These are phyloP conservation scores for Monarda citriodora DNA, from an alignment of 305 asterid species.

Conservation along the genomic window DNA sequence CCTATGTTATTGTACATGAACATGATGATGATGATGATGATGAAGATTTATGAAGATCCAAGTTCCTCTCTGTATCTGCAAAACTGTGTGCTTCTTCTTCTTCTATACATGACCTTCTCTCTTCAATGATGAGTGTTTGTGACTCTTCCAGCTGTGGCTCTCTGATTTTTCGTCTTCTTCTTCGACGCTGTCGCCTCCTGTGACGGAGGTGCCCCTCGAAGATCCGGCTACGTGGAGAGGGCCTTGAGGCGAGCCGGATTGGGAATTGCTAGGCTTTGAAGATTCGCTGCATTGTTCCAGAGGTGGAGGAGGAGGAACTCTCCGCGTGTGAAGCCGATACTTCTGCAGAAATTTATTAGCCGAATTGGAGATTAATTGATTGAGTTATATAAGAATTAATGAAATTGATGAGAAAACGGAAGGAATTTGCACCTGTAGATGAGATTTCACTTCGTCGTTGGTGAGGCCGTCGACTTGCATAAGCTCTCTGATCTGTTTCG, in stretches of 20 bases:
- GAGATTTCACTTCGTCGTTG: conserved; percentile 93
- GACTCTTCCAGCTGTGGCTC: conserved; percentile 56
- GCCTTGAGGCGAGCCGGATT: conserved; percentile 74
- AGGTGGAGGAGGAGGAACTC: conserved; percentile 29
- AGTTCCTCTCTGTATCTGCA: conserved; percentile 24
- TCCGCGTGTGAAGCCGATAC: conserved; percentile 70
- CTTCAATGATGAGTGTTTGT: conserved; percentile 17
- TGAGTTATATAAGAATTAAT: not conserved
- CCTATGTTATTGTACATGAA: conserved; percentile 27
- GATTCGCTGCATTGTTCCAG: conserved; percentile 54
- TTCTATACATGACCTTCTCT: conserved; percentile 17
- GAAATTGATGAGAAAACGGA: not conserved
- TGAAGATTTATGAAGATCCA: not conserved
- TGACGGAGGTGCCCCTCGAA: conserved; percentile 49
- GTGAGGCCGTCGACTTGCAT: conserved; percentile 96
- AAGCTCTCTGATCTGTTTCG: conserved; percentile 90
- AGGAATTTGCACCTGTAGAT: conserved; percentile 58
- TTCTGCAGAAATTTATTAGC: conserved; percentile 40
- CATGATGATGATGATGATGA: conserved; percentile 13
- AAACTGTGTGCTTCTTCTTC: conserved; percentile 27
- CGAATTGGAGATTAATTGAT: not conserved
- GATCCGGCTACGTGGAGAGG: conserved; percentile 50
- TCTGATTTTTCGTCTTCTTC: conserved; percentile 71
- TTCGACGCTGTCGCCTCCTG: conserved; percentile 57
- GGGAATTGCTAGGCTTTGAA: conserved; percentile 57